These are phyloP conservation scores for Eucalyptus lansdowneana DNA, from an alignment of 345 rosid species.

Conservation along the genomic window DNA sequence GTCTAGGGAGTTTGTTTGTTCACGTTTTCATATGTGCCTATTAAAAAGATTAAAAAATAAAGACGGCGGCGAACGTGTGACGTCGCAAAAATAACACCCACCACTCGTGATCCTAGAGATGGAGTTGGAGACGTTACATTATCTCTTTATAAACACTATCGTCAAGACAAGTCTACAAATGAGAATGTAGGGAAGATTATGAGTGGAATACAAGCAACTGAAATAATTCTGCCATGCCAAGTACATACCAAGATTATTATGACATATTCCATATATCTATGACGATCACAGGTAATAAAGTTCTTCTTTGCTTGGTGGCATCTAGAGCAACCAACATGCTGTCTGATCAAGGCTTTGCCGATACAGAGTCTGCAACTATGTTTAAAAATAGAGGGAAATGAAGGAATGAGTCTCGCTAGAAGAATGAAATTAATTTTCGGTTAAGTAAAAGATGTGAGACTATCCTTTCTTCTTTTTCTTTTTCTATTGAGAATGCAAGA, in stretches of 20 bases:
- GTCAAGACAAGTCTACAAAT: background rate
- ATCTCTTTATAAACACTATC: too few relatives aligned
- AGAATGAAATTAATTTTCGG: background rate
- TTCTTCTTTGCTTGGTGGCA: background rate
- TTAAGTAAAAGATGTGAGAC: background rate
- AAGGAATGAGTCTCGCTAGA: background rate
- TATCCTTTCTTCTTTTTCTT: background rate
- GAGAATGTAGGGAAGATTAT: background rate
- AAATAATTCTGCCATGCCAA: background rate
- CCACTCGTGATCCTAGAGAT: too few relatives aligned
- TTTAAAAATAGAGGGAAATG: background rate
- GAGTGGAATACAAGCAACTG: background rate
- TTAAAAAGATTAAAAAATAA: too few relatives aligned
- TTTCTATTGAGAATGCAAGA: background rate
- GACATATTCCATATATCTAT: background rate
- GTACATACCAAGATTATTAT: background rate
- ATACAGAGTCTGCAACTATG: rapidly evolving
- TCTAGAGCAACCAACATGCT: background rate
- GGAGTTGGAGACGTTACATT: too few relatives aligned
- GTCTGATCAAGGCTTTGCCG: background rate
- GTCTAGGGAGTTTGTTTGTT: too few relatives aligned
- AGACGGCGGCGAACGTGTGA: too few relatives aligned
- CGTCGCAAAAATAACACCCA: too few relatives aligned
- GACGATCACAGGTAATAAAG: background rate
- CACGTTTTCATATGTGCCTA: too few relatives aligned